Evolutionary conservation across 305 asterid species (phyloP).

Genomic region (Salvia sclarea): DNA sequence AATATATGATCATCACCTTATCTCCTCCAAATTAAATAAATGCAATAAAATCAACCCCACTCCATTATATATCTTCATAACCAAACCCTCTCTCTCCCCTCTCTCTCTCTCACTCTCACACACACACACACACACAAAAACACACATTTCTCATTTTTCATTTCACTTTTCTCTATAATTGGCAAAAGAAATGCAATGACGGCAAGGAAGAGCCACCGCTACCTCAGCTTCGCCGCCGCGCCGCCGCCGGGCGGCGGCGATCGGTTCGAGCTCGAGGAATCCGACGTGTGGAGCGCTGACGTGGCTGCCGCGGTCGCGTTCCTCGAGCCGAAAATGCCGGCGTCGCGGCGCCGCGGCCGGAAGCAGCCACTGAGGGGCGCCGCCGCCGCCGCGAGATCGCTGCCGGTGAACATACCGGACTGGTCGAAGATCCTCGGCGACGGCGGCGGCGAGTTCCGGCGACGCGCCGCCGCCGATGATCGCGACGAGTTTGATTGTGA

Average conservation of each 20-base stretch:
- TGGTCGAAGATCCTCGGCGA: constrained; percentile 53
- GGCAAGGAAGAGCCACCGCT: constrained; percentile 38
- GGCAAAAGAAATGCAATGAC: constrained; percentile 31
- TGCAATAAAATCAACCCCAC: neutral
- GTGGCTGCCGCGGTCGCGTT: neutral
- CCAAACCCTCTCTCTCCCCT: neutral
- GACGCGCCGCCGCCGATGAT: too few species aligned
- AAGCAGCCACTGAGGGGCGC: constrained; percentile 29
- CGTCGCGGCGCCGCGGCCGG: constrained; percentile 1
- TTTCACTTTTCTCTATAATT: too few species aligned
- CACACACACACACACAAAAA: neutral
- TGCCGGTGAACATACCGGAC: constrained; percentile 59
- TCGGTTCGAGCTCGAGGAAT: constrained; percentile 54
- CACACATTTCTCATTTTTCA: neutral
- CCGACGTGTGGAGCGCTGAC: constrained; percentile 50
- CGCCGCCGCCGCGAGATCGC: constrained; percentile 35
- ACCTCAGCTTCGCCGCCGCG: constrained; percentile 37
- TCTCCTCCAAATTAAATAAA: neutral
- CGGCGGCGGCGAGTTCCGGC: too few species aligned
- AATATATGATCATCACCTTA: neutral
- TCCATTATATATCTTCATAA: constrained; percentile 24
- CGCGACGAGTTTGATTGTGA: too few species aligned
- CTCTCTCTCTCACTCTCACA: neutral
- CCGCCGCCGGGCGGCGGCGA: too few species aligned
- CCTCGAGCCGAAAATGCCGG: constrained; percentile 25